These are phyloP conservation scores for Cenchrus fungigraminus DNA, from an alignment of 176 grass and related monocot genomes.

Conservation along the genomic window DNA sequence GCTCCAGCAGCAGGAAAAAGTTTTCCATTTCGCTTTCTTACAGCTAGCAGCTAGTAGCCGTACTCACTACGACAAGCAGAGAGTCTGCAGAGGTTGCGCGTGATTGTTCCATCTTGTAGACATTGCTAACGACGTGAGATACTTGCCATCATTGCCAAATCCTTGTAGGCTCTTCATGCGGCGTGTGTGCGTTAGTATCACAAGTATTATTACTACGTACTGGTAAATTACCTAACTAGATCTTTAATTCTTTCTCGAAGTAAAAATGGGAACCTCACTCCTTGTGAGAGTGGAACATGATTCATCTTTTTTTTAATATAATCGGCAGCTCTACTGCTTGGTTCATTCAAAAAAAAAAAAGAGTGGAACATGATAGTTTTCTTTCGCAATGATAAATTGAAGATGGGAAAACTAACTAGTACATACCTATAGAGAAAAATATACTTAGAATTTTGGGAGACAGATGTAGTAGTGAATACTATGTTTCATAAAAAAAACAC, in stretches of 20 bases:
- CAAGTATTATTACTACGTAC: not conserved
- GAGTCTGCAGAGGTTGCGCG: not conserved
- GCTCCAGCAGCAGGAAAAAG: constrained; percentile 7
- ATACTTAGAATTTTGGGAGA: not conserved
- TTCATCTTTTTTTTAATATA: no score
- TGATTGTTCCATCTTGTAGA: constrained; percentile 30
- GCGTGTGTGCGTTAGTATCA: not conserved
- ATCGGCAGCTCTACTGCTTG: no score
- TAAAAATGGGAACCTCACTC: constrained; percentile 32
- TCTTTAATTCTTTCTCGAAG: not conserved
- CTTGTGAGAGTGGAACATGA: not conserved
- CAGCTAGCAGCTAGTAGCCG: constrained; percentile 36
- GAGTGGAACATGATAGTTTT: no score
- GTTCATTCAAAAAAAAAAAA: no score
- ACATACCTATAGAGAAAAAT: not conserved
- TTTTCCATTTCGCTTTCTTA: constrained; percentile 25
- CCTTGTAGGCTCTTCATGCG: not conserved
- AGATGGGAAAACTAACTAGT: no score
- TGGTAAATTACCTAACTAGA: constrained; percentile 23
- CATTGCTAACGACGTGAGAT: constrained; percentile 46
- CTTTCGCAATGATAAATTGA: no score
- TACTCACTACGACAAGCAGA: constrained; percentile 24
- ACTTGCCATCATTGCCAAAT: constrained; percentile 45
- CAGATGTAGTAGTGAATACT: not conserved
- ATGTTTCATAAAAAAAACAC: not conserved